Base-by-base conservation (phyloP, 805 yeast species). In the Lipomyces mesembrius region DNA sequence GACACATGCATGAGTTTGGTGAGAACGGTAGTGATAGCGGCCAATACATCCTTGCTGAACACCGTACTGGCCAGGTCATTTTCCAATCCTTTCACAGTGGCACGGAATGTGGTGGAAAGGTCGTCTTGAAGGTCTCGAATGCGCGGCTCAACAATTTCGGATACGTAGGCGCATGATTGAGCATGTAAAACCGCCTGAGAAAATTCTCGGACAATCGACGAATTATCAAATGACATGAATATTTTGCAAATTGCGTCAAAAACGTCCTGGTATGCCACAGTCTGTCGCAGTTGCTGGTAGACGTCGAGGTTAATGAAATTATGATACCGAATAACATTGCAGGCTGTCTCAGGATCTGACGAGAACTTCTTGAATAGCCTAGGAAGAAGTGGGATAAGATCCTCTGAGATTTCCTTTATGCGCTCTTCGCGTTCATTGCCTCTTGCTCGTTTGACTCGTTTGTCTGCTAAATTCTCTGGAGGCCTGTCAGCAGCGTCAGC, bases 361-460 rank as follows among this genome's bases (percentile, higher is more conserved):
- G 65, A 59, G 65, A 71, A 74, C 58, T 72, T 72, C 55, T 70
- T 73, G 49, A 75, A 52, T 57, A 75, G 67, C 37, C 61, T 51
- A 9, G 76, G 75, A 37, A 72, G 49, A 22, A 57, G 53, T 20
- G 61, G 68, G 46, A 75, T 59, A 49, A 74, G 52, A 35, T 27
- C 60, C 27, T 63, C 71, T 9, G 66, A 58, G 12, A 59, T 63
- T 46, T 60, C 27, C 32, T 37, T 35, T 17, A 27, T 55, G 6
- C 34, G 46, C n/a, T 59, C 59, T 17, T 61, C 66, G 17, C 55
- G 62, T 20, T 57, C 70, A 25, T 37, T 43, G 35, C 43, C 64
- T 20, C 14, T 25, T 14, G 29, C 32, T 5, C 25, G 25, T 35
- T 62, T 52, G 27, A 37, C 29, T n/a, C 37, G 32, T 52, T 63